Conservation (phyloP, 306 rosid genomes). For the Luffa aegyptiaca region DNA sequence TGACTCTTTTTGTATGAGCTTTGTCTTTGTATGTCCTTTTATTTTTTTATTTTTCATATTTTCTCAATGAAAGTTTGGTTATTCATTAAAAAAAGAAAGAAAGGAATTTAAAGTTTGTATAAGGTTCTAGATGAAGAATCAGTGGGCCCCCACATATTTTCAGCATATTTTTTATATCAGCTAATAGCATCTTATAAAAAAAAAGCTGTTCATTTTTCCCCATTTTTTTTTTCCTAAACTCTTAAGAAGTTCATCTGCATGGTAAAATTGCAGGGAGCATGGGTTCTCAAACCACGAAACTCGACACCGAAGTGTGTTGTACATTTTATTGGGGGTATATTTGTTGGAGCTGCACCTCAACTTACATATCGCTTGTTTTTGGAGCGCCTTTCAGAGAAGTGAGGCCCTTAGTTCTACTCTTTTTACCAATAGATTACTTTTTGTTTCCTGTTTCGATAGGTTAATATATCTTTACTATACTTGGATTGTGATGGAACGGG, state of each 20-base stretch:
- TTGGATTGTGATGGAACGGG: neutral
- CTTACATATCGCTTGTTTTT: slow-evolving; percentile 89
- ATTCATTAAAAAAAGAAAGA: neutral
- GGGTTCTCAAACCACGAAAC: slow-evolving; percentile 81
- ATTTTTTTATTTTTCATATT: neutral
- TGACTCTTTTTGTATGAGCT: neutral
- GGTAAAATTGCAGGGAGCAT: slow-evolving; percentile 61
- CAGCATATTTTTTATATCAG: neutral
- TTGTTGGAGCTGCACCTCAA: slow-evolving; percentile 99
- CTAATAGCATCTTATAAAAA: neutral
- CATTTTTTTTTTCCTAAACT: slow-evolving; percentile 9
- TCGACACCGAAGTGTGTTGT: slow-evolving; percentile 57
- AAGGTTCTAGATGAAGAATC: neutral
- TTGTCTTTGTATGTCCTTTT: neutral
- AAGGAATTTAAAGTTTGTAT: neutral
- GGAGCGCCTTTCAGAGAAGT: slow-evolving; percentile 81
- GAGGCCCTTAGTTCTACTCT: slow-evolving; percentile 14
- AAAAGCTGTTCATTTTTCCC: neutral
- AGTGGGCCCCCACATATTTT: neutral
- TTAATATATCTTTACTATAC: neutral
- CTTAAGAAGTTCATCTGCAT: neutral
- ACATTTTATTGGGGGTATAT: slow-evolving; percentile 91
- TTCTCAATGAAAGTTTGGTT: neutral
- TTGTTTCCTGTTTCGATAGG: neutral
- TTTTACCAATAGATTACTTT: neutral